Conservation (phyloP, 2,329 filamentous ascomycete species). For the Pestalotiopsis sp. region DNA sequence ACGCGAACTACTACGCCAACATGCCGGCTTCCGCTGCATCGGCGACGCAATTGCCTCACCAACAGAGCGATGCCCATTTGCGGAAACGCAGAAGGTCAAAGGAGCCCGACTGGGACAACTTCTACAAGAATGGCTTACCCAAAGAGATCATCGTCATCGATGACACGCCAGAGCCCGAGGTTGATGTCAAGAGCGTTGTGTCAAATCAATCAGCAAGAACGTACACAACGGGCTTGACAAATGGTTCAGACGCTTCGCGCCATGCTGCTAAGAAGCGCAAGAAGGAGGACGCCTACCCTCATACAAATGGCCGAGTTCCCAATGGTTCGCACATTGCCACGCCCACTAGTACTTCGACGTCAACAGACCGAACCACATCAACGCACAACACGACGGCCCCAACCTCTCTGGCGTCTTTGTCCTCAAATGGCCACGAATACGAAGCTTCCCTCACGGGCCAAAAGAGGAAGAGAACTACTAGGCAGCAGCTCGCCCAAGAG, state of each 20-base stretch:
- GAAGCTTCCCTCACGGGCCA: conserved; percentile 72
- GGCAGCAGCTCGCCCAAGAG: conserved; percentile 81
- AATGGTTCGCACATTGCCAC: conserved; percentile 74
- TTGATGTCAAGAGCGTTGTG: conserved; percentile 37
- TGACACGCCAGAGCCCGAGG: conserved; percentile 64
- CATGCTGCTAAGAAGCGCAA: conserved; percentile 76
- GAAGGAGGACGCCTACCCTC: conserved; percentile 62
- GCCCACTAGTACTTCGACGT: conserved; percentile 73
- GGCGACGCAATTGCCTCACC: conserved; percentile 26
- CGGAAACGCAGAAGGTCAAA: conserved; percentile 61
- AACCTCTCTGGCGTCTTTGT: conserved; percentile 78
- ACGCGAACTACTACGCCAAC: conserved; percentile 30
- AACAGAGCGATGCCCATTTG: conserved; percentile 30
- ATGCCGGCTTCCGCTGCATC: conserved; percentile 40
- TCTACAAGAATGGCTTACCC: conserved; percentile 81
- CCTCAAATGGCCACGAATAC: conserved; percentile 65
- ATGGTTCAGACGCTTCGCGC: conserved; percentile 35
- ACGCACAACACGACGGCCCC: conserved; percentile 83
- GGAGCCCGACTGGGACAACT: conserved; percentile 76
- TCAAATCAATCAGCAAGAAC: conserved; percentile 37
- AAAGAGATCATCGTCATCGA: conserved; percentile 87
- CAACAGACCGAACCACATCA: conserved; percentile 82
- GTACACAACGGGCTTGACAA: conserved; percentile 35
- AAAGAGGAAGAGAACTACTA: conserved; percentile 77
- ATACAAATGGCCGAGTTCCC: conserved; percentile 67